These are phyloP conservation scores for Nigrospora sphaerica DNA, from an alignment of 2,329 filamentous ascomycete species.

Conservation along the genomic window DNA sequence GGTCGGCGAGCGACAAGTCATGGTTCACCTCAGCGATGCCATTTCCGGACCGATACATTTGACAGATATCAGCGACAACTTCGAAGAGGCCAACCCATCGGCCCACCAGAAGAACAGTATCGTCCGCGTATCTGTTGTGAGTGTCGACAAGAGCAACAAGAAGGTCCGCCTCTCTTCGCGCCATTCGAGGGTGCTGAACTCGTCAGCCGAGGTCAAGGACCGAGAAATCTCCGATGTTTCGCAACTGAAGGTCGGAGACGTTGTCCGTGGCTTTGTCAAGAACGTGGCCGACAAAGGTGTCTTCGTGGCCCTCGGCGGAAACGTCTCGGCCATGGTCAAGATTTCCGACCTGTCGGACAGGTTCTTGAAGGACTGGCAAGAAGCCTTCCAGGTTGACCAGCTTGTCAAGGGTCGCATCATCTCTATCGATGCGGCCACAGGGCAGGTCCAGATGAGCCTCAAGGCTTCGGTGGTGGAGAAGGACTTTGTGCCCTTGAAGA, in stretches of 20 bases:
- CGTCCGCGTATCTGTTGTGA: conserved; percentile 77
- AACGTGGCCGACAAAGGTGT: conserved; percentile 84
- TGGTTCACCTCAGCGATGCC: conserved; percentile 76
- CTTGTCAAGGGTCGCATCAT: conserved; percentile 83
- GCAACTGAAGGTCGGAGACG: conserved; percentile 69
- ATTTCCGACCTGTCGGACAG: conserved; percentile 85
- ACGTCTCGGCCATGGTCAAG: conserved; percentile 74
- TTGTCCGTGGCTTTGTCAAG: conserved; percentile 88
- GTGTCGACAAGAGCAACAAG: conserved; percentile 79
- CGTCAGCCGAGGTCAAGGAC: conserved; percentile 73
- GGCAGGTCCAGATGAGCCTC: conserved; percentile 77
- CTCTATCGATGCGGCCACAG: conserved; percentile 58
- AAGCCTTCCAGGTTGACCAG: conserved; percentile 79
- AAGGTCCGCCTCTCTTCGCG: conserved; percentile 73
- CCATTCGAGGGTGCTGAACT: conserved; percentile 84
- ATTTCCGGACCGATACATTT: conserved; percentile 76
- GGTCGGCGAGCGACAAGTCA: conserved; percentile 72
- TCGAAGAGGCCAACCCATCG: conserved; percentile 67
- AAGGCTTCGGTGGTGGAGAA: conserved; percentile 79
- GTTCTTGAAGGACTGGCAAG: conserved; percentile 94
- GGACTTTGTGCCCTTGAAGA: conserved; percentile 66
- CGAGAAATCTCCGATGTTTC: conserved; percentile 64
- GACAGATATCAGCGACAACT: conserved; percentile 82
- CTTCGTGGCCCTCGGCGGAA: conserved; percentile 76
- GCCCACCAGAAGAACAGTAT: conserved; percentile 79